These are phyloP conservation scores for Microglena sp. DNA, from an alignment of 139 green algal genomes.

Conservation along the genomic window DNA sequence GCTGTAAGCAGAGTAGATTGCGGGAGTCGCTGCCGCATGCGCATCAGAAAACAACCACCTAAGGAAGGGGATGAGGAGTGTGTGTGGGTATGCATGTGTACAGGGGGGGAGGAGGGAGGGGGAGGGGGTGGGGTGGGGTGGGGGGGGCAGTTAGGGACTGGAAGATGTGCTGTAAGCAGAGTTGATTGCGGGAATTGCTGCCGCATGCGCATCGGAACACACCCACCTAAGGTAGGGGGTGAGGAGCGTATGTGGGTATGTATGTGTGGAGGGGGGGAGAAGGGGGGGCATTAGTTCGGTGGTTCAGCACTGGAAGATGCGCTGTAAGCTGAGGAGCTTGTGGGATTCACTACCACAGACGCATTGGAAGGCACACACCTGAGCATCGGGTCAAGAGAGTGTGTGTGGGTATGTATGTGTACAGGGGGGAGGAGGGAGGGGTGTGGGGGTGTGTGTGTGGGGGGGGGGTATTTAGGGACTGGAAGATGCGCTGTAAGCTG, in stretches of 20 bases:
- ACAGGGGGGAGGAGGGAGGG: no score
- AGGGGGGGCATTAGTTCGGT: no score
- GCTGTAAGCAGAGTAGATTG: slow-evolving; percentile 33
- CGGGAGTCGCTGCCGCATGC: slow-evolving; percentile 35
- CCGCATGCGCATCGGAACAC: slow-evolving; percentile 40
- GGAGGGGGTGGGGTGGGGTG: no score
- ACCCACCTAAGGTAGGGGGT: slow-evolving; percentile 18
- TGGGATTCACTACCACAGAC: slow-evolving; percentile 35
- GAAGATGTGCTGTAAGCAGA: slow-evolving; percentile 37
- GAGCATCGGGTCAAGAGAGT: no score
- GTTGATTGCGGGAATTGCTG: slow-evolving; percentile 16
- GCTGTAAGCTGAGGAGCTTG: slow-evolving; percentile 32
- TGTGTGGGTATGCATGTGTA: no score
- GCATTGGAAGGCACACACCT: slow-evolving; percentile 26
- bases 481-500: slow-evolving; percentile 38
- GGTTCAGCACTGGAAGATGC: slow-evolving; percentile 37
- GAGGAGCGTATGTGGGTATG: no score
- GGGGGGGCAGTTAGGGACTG: slow-evolving; percentile 47
- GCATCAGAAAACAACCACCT: slow-evolving; percentile 27
- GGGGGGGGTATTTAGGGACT: slow-evolving; percentile 40
- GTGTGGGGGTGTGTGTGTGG: no score
- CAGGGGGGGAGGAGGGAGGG: no score
- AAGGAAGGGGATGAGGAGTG: no score
- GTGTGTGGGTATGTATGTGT: no score
- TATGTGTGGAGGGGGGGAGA: no score